phyloP scores from a whole-genome alignment of 805 yeast genomes.

The Helenozyma baotianmanensis region DNA sequence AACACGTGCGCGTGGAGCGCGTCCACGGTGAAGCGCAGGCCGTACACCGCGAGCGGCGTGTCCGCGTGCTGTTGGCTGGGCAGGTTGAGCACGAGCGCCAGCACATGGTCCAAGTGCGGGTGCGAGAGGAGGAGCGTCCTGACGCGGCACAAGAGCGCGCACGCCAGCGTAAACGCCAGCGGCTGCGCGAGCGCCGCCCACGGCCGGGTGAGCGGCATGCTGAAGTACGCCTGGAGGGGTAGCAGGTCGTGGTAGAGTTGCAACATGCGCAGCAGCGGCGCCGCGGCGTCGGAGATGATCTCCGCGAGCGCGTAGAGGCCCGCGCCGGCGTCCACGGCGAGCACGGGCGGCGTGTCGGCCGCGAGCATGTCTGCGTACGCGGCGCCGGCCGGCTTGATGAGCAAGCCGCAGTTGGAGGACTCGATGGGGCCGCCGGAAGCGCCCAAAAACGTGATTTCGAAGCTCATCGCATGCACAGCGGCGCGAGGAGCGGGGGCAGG shows the following conservation, averaged over 20 bases:
- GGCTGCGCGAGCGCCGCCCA: conserved; percentile 13
- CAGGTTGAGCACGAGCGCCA: conserved; percentile 65
- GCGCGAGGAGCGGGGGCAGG: no score
- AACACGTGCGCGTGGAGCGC: conserved; percentile 55
- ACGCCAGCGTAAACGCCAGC: conserved; percentile 5
- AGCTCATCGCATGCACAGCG: conserved; percentile 23
- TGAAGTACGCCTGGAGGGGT: conserved; percentile 20
- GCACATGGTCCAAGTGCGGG: conserved; percentile 79
- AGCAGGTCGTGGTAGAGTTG: conserved; percentile 29
- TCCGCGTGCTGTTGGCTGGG: conserved; percentile 40
- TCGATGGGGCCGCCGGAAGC: conserved; percentile 85
- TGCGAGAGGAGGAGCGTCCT: conserved; percentile 57
- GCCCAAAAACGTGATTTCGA: conserved; percentile 68
- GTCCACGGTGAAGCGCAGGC: conserved; percentile 47
- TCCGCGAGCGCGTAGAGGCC: conserved; percentile 57
- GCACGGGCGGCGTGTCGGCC: conserved; percentile 22
- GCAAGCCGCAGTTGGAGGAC: conserved; percentile 59
- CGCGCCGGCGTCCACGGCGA: conserved; percentile 78
- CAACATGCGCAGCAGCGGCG: conserved; percentile 13
- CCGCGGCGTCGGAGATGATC: conserved; percentile 22
- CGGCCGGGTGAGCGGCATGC: conserved; percentile 21
- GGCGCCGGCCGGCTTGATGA: conserved; percentile 52
- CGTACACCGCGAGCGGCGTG: conserved; percentile 28
- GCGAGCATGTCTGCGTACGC: conserved; percentile 36
- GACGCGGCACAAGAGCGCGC: conserved; percentile 23